Evolutionary conservation across 345 rosid genomes (phyloP), one percentile per base, ranked within the genome.

Genomic region (Populus nigra): DNA sequence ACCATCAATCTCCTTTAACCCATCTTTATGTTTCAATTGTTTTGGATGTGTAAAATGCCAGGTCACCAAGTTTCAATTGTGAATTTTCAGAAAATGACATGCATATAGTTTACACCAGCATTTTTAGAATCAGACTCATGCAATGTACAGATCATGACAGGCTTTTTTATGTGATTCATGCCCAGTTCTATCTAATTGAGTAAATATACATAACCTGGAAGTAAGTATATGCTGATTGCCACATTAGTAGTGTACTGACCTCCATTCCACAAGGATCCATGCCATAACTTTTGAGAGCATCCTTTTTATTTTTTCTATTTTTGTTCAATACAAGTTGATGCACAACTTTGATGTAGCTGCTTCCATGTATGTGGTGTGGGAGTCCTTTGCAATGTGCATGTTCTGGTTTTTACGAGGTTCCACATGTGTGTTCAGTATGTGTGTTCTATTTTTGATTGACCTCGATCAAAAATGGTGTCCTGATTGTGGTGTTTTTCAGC

Each of bases 401-500:
- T 18, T 47, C 7, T 65, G 70, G 16, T 45, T 13, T 7, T 7
- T 22, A n/a, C 5, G 0, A 25, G 43, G 22, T 0, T n/a, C 5
- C 8, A 29, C 15, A 4, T n/a, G 33, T 6, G 5, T 25, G 2
- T 45, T 12, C 11, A n/a, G 31, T 43, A 35, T 45, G 4, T 25
- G 25, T 69, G 57, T 27, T 49, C 15, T 33, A 35, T 67, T 63
- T 39, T 16, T 62, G 23, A 53, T 8, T 25, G 9, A 71, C 23
- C 20, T 43, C 15, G 2, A 10, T 49, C 35, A n/a, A 31, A 23
- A 31, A 22, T 27, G 27, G 12, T 25, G 6, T 43, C 20, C 49
- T 41, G 27, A 74, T 29, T 77, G 68, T 69, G 43, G 72, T 82
- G 57, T 27, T 77, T 63, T 79, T 75, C 90, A 94, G 98, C 91